Conservation (phyloP, 441 rosid genomes). For the Manihot esculenta region DNA sequence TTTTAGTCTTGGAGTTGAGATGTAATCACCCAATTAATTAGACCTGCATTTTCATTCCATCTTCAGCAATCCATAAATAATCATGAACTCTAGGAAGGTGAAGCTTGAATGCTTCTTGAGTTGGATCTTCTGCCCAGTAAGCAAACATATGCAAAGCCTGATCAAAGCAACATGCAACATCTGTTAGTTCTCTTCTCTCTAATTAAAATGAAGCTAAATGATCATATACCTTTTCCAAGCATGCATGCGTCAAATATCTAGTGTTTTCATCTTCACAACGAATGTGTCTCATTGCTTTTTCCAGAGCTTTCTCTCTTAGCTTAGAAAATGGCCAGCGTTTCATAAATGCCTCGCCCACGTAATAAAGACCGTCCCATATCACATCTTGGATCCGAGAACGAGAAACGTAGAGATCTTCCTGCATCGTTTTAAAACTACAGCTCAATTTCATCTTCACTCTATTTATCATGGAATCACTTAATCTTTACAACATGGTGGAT, state of each 20-base stretch:
- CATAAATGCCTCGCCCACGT: slow-evolving; percentile 48
- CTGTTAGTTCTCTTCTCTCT: too few relatives aligned
- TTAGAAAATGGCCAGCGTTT: slow-evolving; percentile 74
- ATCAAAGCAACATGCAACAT: too few relatives aligned
- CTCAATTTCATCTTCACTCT: too few relatives aligned
- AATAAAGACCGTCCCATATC: slow-evolving; percentile 44
- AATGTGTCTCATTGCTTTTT: slow-evolving; percentile 47
- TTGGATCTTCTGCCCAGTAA: slow-evolving; percentile 92
- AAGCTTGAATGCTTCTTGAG: slow-evolving; percentile 75
- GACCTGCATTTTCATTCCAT: slow-evolving; percentile 95
- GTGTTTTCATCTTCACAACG: slow-evolving; percentile 84
- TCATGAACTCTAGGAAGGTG: slow-evolving; percentile 78
- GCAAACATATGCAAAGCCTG: slow-evolving; percentile 83
- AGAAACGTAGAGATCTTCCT: slow-evolving; percentile 64
- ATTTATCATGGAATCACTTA: too few relatives aligned
- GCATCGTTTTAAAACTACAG: not conserved
- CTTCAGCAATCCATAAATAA: slow-evolving; percentile 87
- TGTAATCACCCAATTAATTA: too few relatives aligned
- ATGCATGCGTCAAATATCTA: slow-evolving; percentile 69
- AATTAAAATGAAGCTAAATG: too few relatives aligned
- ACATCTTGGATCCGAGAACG: slow-evolving; percentile 50
- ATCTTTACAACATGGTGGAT: too few relatives aligned
- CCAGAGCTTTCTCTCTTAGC: slow-evolving; percentile 69
- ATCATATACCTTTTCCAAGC: slow-evolving; percentile 63
- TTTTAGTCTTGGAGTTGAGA: too few relatives aligned